These are phyloP conservation scores for Bisporella sp. DNA, from an alignment of 2,329 filamentous ascomycete genomes.

Conservation along the genomic window DNA sequence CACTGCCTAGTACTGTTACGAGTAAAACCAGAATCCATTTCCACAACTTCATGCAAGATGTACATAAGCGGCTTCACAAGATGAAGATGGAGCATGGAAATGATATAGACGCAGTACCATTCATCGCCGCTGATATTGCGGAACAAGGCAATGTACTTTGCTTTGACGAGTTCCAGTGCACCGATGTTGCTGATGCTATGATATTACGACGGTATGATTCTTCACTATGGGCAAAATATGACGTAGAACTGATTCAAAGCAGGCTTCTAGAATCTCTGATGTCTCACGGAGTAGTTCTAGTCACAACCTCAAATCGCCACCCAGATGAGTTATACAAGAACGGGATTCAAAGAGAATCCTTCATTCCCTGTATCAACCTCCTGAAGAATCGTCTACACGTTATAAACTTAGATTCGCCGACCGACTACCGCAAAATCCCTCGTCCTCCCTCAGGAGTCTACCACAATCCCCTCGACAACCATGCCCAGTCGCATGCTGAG, in stretches of 20 bases:
- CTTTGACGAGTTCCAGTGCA: constrained; percentile 98
- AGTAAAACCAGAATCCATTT: constrained; percentile 94
- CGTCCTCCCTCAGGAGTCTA: constrained; percentile 91
- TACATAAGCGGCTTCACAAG: constrained; percentile 83
- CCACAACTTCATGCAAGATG: constrained; percentile 99
- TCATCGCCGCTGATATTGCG: constrained; percentile 91
- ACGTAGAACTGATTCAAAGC: background rate
- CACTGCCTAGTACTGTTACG: constrained; percentile 69
- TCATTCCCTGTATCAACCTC: constrained; percentile 90
- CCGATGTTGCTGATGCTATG: constrained; percentile 98
- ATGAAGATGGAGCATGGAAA: constrained; percentile 86
- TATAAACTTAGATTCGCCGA: constrained; percentile 90
- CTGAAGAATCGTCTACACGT: constrained; percentile 79
- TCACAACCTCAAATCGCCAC: constrained; percentile 95
- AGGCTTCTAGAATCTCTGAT: constrained; percentile 83
- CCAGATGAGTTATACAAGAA: constrained; percentile 97
- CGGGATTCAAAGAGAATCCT: constrained; percentile 90
- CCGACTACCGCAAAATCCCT: constrained; percentile 95
- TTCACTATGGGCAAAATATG: background rate
- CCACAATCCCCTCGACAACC: constrained; percentile 75
- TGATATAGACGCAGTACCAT: constrained; percentile 84
- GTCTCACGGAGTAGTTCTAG: constrained; percentile 92
- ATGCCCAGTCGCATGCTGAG: constrained; percentile 73
- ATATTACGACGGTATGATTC: constrained; percentile 65
- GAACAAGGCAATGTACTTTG: constrained; percentile 79